Evolutionary conservation across 495 filamentous ascomycete genomes (phyloP), one percentile per base, ranked within the genome.

Genomic region (Hamigera avellanea): DNA sequence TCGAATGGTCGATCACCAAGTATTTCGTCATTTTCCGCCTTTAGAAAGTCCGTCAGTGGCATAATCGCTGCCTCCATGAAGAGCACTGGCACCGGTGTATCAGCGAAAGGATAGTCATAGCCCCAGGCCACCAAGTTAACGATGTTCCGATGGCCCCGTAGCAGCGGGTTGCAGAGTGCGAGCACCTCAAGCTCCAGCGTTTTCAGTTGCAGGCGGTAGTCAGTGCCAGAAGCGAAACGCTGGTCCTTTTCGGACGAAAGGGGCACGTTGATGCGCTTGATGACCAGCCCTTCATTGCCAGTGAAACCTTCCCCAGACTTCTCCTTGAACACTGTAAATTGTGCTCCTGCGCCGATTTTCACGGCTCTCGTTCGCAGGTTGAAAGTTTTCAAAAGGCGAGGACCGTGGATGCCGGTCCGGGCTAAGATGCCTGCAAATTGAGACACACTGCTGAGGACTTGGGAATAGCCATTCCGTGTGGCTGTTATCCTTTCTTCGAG

Each of bases 381-480:
- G 3, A 25, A 14, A 8, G 39, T 23, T 32, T 45, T 44, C 18
- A 49, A 33, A 4, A 41, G 35, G 29, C 39, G 46, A 17, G 47
- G 47, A 2, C 47, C 47, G 18, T 50, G 40, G 19, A 51, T 44
- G 9, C 48, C 48, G 0, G 48, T 51, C 36, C 38, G 44, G 2
- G 48, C 41, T 8, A 51, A 40, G 14, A 51, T 51, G 4, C 37
- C 33, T 6, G 48, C 44, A 33, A 51, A 51, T 13, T 51, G 43
- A 5, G 48, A 48, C 13, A 51, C 38, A 3, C 40, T 48, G 28
- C 40, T 51, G 12, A 51, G 35, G 23, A 45, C 21, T 12, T 43
- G 27, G 4, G 37, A 33, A 10, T 42, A 37, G 8, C 44, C 48
- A 38, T 51, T 51, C 17, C 48, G 44, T 4, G 44, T 48, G 10